These are phyloP conservation scores for Fomitopsis pinicola DNA, from an alignment of 1,284 basidiomycete species.

Conservation along the genomic window DNA sequence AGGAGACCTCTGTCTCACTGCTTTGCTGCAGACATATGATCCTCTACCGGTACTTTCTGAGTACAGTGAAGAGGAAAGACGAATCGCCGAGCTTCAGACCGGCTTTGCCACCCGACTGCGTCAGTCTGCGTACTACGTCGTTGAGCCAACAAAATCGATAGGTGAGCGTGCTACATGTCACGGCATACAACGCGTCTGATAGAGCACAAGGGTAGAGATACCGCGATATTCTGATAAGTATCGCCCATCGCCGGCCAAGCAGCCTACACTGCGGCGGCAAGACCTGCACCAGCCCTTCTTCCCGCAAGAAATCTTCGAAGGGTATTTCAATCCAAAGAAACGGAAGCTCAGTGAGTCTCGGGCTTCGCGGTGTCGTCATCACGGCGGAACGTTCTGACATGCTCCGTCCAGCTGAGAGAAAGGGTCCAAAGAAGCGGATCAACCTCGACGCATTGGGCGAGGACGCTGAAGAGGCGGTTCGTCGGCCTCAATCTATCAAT, in stretches of 20 bases:
- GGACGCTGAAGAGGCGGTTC: slow-evolving; percentile 57
- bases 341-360: slow-evolving; percentile 41
- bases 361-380: not conserved
- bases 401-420: slow-evolving; percentile 29
- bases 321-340: slow-evolving; percentile 73
- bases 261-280: slow-evolving; percentile 61
- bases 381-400: not conserved
- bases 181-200: slow-evolving; percentile 1
- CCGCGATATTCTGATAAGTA: slow-evolving; percentile 80
- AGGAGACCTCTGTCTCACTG: slow-evolving; percentile 70
- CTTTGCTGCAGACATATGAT: slow-evolving; percentile 48
- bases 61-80: slow-evolving; percentile 57
- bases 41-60: slow-evolving; percentile 61
- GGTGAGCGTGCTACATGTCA: slow-evolving; percentile 36
- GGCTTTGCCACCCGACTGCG: slow-evolving; percentile 62
- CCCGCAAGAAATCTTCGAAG: slow-evolving; percentile 69
- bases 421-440: slow-evolving; percentile 38
- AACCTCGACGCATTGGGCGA: slow-evolving; percentile 66
- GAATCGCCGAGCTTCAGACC: slow-evolving; percentile 59
- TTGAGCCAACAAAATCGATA: slow-evolving; percentile 62
- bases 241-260: slow-evolving; percentile 51
- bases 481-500: slow-evolving; percentile 7
- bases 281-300: slow-evolving; percentile 74
- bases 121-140: slow-evolving; percentile 66
- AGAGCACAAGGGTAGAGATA: slow-evolving; percentile 43